phyloP scores from a whole-genome alignment of 2,329 filamentous ascomycete genomes.

The Emergomyces orientalis region DNA sequence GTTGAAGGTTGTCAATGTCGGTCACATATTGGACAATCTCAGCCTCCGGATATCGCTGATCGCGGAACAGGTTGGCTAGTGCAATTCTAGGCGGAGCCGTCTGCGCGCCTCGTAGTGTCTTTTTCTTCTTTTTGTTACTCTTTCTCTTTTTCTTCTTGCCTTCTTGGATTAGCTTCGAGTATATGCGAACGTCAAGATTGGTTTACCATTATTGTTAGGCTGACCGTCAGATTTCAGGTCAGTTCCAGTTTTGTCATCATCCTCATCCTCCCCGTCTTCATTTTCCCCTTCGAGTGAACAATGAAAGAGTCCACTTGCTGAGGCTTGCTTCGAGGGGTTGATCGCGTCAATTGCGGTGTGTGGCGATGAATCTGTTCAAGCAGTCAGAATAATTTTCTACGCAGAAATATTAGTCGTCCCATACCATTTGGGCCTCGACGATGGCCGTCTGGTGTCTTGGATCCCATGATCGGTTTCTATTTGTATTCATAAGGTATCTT shows the following conservation, averaged over 20 bases:
- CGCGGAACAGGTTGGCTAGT: constrained; percentile 39
- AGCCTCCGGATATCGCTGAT: constrained; percentile 38
- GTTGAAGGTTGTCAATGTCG: constrained; percentile 36
- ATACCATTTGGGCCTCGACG: constrained; percentile 12
- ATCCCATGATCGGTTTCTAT: constrained; percentile 10
- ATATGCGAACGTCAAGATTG: not conserved
- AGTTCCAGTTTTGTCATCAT: constrained; percentile 16
- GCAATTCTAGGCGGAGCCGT: constrained; percentile 41
- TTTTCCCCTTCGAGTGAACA: constrained; percentile 14
- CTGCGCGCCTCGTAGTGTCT: constrained; percentile 26
- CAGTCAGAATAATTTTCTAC: not conserved
- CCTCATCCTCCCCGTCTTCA: constrained; percentile 24
- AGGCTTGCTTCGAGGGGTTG: constrained; percentile 8
- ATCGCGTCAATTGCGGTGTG: not conserved
- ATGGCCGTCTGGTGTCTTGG: constrained; percentile 12
- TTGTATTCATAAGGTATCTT: not conserved
- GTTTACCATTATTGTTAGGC: constrained; percentile 11
- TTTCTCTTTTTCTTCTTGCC: constrained; percentile 37
- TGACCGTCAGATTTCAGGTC: constrained; percentile 14
- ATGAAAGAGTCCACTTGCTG: constrained; percentile 7
- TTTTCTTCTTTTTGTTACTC: constrained; percentile 33
- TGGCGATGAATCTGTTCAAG: not conserved
- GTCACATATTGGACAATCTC: constrained; percentile 37
- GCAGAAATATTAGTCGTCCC: not conserved
- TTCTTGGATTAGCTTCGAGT: constrained; percentile 11